Evolutionary conservation across 2,329 filamentous ascomycete genomes (phyloP), one percentile per base, ranked within the genome.

Genomic region (Sarocladiaceae sp.): DNA sequence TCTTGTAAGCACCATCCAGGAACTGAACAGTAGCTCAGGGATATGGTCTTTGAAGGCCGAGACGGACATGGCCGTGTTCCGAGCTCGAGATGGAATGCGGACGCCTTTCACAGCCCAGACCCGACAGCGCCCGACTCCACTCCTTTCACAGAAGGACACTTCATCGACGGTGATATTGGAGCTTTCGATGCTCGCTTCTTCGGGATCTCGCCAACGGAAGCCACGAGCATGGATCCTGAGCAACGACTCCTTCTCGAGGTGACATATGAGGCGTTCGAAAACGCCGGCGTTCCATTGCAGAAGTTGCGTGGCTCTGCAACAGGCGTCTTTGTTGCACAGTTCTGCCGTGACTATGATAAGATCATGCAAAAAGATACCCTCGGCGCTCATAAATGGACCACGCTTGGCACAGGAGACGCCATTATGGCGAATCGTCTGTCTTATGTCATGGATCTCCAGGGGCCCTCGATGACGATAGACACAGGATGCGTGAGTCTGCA

Each of bases 401-500:
- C 33, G 1, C 52, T 42, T 2, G 55, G 52, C 7, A 33, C 23
- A 11, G 50, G 17, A 4, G 37, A 40, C 2, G 33, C 15, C 42
- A 53, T 54, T 12, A 25, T 56, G 35, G 29, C 53, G n/a, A 56
- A 56, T 51, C 53, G 55, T 15, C 33, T 56, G 17, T 48, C 33
- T 40, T 53, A 56, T 33, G 31, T 52, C 15, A 52, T 56, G 25
- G 52, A 56, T 25, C 51, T 56, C 13, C 31, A 48, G 3, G 55
- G 55, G 2, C 50, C 53, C 3, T 54, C 72, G 35, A 64, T 74
- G 57, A 73, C 71, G 2, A 66, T 77, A 11, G 71, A 76, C 42
- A 75, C 72, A 22, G 74, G 70, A 22, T 77, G 73, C 58, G 66
- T 71, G 3, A 69, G 70, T 4, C 58, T 77, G 1, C 72, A 76